Percentiles rank a stretch among this genome's conserved stretches.
Evolutionary conservation across 768 basidiomycete species (phyloP).

Genomic region (Amylocystis lapponica): DNA sequence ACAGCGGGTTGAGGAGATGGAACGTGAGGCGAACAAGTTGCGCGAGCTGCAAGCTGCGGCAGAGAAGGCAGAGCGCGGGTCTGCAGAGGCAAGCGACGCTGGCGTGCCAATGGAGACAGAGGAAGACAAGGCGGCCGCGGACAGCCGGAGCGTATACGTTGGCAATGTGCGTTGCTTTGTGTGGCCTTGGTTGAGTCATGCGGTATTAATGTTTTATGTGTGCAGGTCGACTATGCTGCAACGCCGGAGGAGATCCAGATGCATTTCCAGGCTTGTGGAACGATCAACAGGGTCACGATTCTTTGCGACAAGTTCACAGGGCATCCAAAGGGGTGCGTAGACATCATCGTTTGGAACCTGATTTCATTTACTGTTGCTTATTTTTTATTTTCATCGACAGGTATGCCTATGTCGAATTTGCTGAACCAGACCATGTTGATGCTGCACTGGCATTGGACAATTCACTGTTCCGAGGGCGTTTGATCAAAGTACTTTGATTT

Average conservation of each 20-base stretch:
- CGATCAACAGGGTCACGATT: constrained; percentile 98
- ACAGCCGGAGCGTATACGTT: constrained; percentile 86
- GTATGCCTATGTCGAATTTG: constrained; percentile 98
- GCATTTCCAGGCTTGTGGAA: constrained; percentile 96
- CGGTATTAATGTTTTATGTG: not conserved
- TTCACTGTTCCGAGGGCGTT: constrained; percentile 87
- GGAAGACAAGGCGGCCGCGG: constrained; percentile 78
- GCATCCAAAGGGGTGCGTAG: constrained; percentile 89
- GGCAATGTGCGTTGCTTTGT: constrained; percentile 64
- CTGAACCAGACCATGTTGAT: constrained; percentile 86
- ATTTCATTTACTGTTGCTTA: constrained; percentile 6
- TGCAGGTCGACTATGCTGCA: constrained; percentile 92
- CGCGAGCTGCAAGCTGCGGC: constrained; percentile 81
- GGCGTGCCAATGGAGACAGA: constrained; percentile 65
- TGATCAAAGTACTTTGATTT: constrained; percentile 74
- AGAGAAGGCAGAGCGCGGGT: constrained; percentile 46
- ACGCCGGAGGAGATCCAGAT: constrained; percentile 98
- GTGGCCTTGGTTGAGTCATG: not conserved
- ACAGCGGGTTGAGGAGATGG: constrained; percentile 90
- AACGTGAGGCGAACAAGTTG: constrained; percentile 82
- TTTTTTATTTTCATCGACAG: constrained; percentile 34
- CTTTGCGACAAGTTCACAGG: constrained; percentile 99
- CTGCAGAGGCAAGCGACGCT: constrained; percentile 41
- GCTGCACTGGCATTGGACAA: constrained; percentile 92
- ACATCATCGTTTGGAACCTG: constrained; percentile 1